Percentiles rank a stretch among this genome's conserved stretches.
phyloP scores from a whole-genome alignment of 139 green algal genomes.

The Chlorokybus atmophyticus region DNA sequence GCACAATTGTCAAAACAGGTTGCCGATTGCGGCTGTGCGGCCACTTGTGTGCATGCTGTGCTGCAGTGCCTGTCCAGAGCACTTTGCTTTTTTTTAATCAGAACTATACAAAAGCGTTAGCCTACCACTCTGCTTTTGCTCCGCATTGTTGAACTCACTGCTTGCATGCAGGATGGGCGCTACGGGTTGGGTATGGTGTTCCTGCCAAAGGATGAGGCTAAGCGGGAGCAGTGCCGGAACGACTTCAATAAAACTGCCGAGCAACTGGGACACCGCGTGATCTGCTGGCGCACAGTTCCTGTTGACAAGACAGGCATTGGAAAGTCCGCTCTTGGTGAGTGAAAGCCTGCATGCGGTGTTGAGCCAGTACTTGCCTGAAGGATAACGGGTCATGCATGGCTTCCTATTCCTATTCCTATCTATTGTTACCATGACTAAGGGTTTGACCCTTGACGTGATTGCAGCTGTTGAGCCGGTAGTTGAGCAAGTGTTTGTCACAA shows the following conservation, averaged over 20 bases:
- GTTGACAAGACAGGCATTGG: slow-evolving; percentile 70
- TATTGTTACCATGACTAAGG: too few species aligned
- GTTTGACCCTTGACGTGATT: too few species aligned
- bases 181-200: slow-evolving; percentile 80
- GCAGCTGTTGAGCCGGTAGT: slow-evolving; percentile 61
- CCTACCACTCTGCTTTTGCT: background rate
- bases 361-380: too few species aligned
- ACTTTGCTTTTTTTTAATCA: background rate
- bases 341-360: too few species aligned
- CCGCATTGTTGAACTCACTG: background rate
- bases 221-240: slow-evolving; percentile 37
- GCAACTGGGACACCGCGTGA: slow-evolving; percentile 47
- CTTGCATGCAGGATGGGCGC: background rate
- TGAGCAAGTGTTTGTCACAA: slow-evolving; percentile 71
- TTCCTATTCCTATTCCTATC: too few species aligned
- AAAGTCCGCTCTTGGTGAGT: slow-evolving; percentile 35
- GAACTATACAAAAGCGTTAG: background rate
- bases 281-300: slow-evolving; percentile 78
- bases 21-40: too few species aligned
- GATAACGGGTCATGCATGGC: too few species aligned
- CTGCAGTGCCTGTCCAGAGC: background rate
- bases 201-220: slow-evolving; percentile 54
- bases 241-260: slow-evolving; percentile 44
- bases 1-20: too few species aligned
- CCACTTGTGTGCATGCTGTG: too few species aligned